Base-by-base conservation (phyloP, 805 yeast species). In the Lachancea sp. region DNA sequence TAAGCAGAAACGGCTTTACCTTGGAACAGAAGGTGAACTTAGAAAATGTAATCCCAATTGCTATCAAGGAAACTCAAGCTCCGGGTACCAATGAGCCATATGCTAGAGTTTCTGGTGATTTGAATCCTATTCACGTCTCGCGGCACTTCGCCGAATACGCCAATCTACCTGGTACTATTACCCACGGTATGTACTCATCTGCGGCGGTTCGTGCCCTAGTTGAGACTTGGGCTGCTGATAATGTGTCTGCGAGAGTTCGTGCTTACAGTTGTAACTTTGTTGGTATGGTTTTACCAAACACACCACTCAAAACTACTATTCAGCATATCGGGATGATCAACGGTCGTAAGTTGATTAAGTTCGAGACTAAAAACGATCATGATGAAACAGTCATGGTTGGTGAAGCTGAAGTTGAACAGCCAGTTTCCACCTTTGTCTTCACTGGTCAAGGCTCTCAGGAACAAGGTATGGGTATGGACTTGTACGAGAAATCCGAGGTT, bases 381-480 rank as follows among this genome's bases (percentile, higher is more conserved):
- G 82, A 90, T 44, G 89, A 78, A 43, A 76, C 75, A 45, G 98
- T 92, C 16, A 73, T 92, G 55, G 64, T 74, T 40, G 99, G 97
- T 69, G 95, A 87, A 71, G 99, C 99, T 42, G 98, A 92, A 71
- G 89, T 94, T 58, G 97, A 92, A 56, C 99, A 92, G 71, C 98
- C 99, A 24, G 83, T 82, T 40, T 85, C 97, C 32, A 83, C 98
- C 16, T 92, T 85, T 64, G 95, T 92, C 43, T 92, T 94, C 71
- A 92, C 99, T 50, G 99, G 98, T 62, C 99, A 92, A 74, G 99
- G 99, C 66, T 90, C 98, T 46, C 99, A 92, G 70, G 98, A 94
- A 68, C 98, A 94, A 72, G 97, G 97, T 64, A 92, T 92, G 99
- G 98, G 99, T 75, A 92, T 92, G 99, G 98, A 92, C 66, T 76